Conservation (phyloP, 192 early-diverging fungal species). For the Polychytrium aggregatum region DNA sequence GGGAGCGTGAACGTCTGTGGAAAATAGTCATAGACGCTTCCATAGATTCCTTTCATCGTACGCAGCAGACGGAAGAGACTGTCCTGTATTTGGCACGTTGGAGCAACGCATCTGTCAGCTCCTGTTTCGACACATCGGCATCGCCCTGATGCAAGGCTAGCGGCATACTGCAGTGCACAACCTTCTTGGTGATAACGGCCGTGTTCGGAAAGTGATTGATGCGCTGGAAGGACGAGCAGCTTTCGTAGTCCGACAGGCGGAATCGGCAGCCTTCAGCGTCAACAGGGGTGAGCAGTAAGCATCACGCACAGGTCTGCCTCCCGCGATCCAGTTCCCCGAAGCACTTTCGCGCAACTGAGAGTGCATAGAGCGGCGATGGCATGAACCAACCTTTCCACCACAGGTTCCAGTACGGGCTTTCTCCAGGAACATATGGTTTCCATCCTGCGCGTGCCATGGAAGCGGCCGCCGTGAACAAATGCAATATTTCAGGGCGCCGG, state of each 20-base stretch:
- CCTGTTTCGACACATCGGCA: too few relatives aligned
- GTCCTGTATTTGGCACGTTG: too few relatives aligned
- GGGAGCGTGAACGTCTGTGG: constrained; percentile 32
- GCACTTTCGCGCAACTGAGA: too few relatives aligned
- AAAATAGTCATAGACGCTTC: constrained; percentile 25
- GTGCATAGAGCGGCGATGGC: background rate
- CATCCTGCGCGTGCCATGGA: constrained; percentile 10
- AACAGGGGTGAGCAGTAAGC: background rate
- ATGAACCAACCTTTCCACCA: constrained; percentile 27
- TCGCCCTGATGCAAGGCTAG: too few relatives aligned
- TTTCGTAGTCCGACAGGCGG: constrained; percentile 19
- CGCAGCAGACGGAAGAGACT: constrained; percentile 22
- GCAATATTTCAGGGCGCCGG: too few relatives aligned
- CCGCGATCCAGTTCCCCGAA: background rate
- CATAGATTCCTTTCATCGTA: constrained; percentile 34
- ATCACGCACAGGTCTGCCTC: background rate
- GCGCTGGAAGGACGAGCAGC: constrained; percentile 20
- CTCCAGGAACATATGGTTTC: constrained; percentile 16
- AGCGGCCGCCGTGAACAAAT: background rate
- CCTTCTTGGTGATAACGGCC: constrained; percentile 22
- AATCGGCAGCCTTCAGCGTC: constrained; percentile 19
- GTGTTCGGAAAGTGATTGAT: constrained; percentile 41
- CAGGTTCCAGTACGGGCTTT: constrained; percentile 28
- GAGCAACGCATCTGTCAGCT: too few relatives aligned
- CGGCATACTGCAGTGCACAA: too few relatives aligned